phyloP scores from a whole-genome alignment of 768 basidiomycete species.

The Lenzites betulinus region DNA sequence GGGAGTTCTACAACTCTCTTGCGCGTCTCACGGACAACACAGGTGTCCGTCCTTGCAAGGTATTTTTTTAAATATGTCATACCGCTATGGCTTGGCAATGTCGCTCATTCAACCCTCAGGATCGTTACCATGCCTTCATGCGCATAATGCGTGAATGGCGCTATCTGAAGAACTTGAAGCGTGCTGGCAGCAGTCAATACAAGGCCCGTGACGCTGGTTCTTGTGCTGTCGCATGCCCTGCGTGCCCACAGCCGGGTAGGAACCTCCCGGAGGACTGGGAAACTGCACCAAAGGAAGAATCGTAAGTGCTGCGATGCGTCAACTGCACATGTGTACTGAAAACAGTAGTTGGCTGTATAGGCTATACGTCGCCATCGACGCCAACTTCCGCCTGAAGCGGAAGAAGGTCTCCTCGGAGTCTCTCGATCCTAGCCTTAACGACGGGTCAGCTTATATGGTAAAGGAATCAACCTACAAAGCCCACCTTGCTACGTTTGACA shows the following conservation, averaged over 20 bases:
- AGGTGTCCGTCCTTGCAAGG: neutral
- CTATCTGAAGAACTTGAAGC: constrained; percentile 26
- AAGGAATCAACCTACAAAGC: constrained; percentile 24
- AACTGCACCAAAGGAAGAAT: constrained; percentile 8
- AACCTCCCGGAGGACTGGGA: constrained; percentile 20
- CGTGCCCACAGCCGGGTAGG: constrained; percentile 26
- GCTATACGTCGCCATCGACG: constrained; percentile 31
- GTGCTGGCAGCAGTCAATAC: constrained; percentile 24
- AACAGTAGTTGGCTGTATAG: constrained; percentile 28
- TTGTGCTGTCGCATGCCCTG: constrained; percentile 26
- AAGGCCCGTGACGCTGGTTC: neutral
- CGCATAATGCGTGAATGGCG: constrained; percentile 22
- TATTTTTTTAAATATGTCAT: neutral
- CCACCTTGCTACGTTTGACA: constrained; percentile 16
- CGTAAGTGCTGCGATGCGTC: neutral
- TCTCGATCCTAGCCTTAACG: constrained; percentile 27
- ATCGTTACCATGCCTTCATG: constrained; percentile 20
- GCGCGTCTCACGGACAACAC: neutral
- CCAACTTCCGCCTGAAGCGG: constrained; percentile 33
- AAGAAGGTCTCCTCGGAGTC: constrained; percentile 17
- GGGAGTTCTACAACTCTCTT: neutral
- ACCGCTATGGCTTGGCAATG: too few relatives aligned
- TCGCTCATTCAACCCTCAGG: constrained; percentile 8
- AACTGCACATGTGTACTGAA: neutral
- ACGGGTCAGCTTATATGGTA: constrained; percentile 32